phyloP scores from a whole-genome alignment of 257 asterid genomes.

The Echium plantagineum region DNA sequence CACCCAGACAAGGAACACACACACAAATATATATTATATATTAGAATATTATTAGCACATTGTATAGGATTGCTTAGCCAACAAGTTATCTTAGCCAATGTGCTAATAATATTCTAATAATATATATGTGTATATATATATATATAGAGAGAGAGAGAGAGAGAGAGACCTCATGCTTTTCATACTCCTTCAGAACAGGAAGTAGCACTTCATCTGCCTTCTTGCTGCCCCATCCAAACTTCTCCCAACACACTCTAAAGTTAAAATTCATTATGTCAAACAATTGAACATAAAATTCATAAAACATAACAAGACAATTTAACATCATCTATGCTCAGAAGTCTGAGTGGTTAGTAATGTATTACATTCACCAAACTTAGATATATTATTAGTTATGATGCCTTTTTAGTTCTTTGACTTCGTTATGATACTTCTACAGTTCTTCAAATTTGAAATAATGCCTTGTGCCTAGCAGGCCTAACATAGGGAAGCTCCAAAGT shows the following conservation, averaged over 20 bases:
- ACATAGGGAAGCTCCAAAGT: neutral
- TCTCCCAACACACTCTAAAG: slow-evolving; percentile 86
- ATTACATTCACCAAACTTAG: no score
- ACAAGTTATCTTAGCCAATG: no score
- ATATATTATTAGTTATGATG: no score
- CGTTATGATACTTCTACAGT: no score
- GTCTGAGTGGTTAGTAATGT: neutral
- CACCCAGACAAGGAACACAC: neutral
- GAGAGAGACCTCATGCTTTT: slow-evolving; percentile 84
- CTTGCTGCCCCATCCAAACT: slow-evolving; percentile 67
- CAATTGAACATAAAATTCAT: neutral
- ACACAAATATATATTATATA: no score
- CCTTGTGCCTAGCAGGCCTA: neutral
- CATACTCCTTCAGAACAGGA: slow-evolving; percentile 82
- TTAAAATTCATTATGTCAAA: slow-evolving; percentile 4
- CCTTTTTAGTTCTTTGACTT: no score
- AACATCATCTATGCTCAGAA: neutral
- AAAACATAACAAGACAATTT: neutral
- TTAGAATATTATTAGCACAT: no score
- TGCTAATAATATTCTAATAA: no score
- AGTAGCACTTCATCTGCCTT: slow-evolving; percentile 79
- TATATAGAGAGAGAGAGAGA: no score
- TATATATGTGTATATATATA: no score
- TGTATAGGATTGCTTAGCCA: no score
- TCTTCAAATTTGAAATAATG: neutral